A percentile compares a stretch with the other conserved stretches of the same genome.
These are phyloP conservation scores for Neurospora africana DNA, from an alignment of 495 filamentous ascomycete genomes.

Conservation along the genomic window DNA sequence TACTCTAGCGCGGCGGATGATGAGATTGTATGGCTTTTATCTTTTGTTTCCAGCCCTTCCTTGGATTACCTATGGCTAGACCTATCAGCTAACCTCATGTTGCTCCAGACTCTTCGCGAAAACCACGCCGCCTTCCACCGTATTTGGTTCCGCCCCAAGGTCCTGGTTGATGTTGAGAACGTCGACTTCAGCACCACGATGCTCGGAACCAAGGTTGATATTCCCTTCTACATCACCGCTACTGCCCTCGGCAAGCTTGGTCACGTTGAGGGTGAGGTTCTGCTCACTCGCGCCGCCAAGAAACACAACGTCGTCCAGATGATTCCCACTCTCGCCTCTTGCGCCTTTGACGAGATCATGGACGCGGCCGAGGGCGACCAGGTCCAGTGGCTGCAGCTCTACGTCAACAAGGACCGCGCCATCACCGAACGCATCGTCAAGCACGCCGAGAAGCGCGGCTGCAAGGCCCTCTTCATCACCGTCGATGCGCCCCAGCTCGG, in stretches of 20 bases:
- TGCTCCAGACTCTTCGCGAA: slow-evolving; percentile 77
- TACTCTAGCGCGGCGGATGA: slow-evolving; percentile 95
- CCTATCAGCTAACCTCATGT: background rate
- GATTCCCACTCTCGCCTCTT: slow-evolving; percentile 97
- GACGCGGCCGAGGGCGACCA: slow-evolving; percentile 74
- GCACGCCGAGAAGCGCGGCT: slow-evolving; percentile 85
- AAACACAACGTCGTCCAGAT: slow-evolving; percentile 87
- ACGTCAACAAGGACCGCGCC: slow-evolving; percentile 92
- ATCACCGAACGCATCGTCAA: slow-evolving; percentile 85
- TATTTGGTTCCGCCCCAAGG: slow-evolving; percentile 88
- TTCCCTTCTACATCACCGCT: slow-evolving; percentile 88
- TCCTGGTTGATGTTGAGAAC: slow-evolving; percentile 77
- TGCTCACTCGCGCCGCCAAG: slow-evolving; percentile 73
- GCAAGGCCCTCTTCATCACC: slow-evolving; percentile 95
- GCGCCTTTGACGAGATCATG: slow-evolving; percentile 93
- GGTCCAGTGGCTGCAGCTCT: slow-evolving; percentile 94
- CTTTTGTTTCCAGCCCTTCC: slow-evolving; percentile 18
- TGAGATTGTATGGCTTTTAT: slow-evolving; percentile 66
- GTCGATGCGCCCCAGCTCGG: slow-evolving; percentile 96
- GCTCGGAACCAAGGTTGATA: slow-evolving; percentile 71
- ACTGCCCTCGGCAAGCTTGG: slow-evolving; percentile 89
- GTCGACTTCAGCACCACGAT: slow-evolving; percentile 81
- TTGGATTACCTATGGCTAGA: background rate
- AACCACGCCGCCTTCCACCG: slow-evolving; percentile 95
- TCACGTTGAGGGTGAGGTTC: slow-evolving; percentile 78